A percentile compares a stretch with the other conserved stretches of the same genome.
Conservation (phyloP, 805 yeast species). For the Ogataea methylovora region DNA sequence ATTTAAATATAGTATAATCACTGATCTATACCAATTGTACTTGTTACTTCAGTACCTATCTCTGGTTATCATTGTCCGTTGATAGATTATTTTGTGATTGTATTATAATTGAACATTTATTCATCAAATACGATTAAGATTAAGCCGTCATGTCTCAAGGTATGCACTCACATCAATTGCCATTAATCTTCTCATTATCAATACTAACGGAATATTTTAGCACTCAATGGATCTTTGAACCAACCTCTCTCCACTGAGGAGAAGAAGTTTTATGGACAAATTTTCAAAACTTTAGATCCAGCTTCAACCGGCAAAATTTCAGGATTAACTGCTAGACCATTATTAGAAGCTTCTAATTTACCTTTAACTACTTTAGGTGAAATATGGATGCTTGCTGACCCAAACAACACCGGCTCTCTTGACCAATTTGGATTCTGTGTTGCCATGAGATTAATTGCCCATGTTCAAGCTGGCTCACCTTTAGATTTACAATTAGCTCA, state of each 20-base stretch:
- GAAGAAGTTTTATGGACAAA: constrained; percentile 59
- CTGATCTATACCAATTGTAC: no score
- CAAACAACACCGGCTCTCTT: constrained; percentile 77
- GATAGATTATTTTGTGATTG: no score
- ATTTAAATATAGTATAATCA: no score
- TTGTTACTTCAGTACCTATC: no score
- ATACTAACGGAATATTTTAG: no score
- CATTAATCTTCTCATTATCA: no score
- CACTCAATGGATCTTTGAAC: constrained; percentile 12
- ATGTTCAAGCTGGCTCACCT: constrained; percentile 69
- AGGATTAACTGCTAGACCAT: constrained; percentile 76
- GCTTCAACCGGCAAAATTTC: constrained; percentile 76
- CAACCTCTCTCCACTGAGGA: constrained; percentile 64
- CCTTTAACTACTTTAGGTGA: constrained; percentile 75
- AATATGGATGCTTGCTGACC: constrained; percentile 93
- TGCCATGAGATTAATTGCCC: constrained; percentile 86
- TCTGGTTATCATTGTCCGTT: no score
- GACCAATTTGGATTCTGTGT: constrained; percentile 73
- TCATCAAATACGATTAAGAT: no score
- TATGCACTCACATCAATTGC: no score
- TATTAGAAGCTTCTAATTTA: constrained; percentile 81
- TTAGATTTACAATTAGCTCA: constrained; percentile 48
- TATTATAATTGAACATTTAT: no score
- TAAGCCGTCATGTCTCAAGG: no score
- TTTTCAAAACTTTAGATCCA: constrained; percentile 74